Percentiles rank a stretch among this genome's conserved stretches.
Evolutionary conservation across 805 yeast genomes (phyloP).

Genomic region (Saccharomycopsis fodiens): DNA sequence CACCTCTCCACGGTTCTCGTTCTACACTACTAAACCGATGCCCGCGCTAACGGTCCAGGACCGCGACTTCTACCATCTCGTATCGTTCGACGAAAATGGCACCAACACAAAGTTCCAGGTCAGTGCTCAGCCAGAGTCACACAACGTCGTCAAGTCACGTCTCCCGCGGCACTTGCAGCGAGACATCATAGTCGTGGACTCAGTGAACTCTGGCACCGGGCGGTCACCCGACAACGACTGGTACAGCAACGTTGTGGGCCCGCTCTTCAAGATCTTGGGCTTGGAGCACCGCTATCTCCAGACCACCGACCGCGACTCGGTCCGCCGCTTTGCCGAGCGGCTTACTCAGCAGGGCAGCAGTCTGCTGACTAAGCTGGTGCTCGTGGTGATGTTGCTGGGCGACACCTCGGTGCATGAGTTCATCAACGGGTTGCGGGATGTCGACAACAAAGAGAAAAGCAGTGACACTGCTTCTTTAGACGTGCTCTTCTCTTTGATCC

Average conservation of each 20-base stretch:
- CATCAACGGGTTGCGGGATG: conserved; percentile 36
- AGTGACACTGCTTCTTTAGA: too few species aligned
- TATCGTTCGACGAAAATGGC: conserved; percentile 4
- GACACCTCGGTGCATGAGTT: conserved; percentile 71
- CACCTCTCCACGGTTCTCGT: too few species aligned
- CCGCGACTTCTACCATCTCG: conserved; percentile 14
- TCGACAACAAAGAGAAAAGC: too few species aligned
- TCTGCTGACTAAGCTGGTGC: conserved; percentile 24
- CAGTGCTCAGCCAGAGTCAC: conserved; percentile 1
- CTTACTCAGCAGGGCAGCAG: conserved; percentile 12
- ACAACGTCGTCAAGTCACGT: conserved; percentile 1
- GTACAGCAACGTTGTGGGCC: conserved; percentile 32
- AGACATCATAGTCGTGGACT: conserved; percentile 35
- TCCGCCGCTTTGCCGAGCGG: conserved; percentile 24
- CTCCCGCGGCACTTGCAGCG: background rate
- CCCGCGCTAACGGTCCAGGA: conserved; percentile 15
- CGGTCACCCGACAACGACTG: conserved; percentile 21
- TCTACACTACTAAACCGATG: too few species aligned
- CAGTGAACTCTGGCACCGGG: conserved; percentile 42
- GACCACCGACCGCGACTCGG: conserved; percentile 31
- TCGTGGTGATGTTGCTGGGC: conserved; percentile 60
- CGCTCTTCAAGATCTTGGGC: conserved; percentile 29
- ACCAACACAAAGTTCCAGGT: conserved; percentile 2
- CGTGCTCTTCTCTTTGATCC: conserved; percentile 30
- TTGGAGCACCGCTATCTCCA: conserved; percentile 30